These are phyloP conservation scores for Crithidia brevicula DNA, from an alignment of 208 protist genomes.

Conservation along the genomic window DNA sequence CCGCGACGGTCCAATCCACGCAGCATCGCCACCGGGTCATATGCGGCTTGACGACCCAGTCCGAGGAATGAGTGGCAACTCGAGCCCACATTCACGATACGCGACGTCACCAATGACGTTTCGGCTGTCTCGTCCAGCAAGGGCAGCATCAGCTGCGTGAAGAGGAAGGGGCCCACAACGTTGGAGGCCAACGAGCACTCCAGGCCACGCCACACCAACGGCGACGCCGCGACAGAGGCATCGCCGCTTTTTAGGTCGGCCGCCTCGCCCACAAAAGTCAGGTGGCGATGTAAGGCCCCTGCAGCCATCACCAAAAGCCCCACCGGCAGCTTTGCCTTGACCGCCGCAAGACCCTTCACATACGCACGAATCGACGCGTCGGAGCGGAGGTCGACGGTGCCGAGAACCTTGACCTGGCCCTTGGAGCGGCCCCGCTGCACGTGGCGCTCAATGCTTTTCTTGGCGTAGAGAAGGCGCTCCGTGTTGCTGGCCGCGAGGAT, in stretches of 20 bases:
- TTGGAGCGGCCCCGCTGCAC: conserved; percentile 18
- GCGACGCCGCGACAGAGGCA: conserved; percentile 15
- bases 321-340: conserved; percentile 52
- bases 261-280: conserved; percentile 35
- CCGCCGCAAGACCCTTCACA: conserved; percentile 38
- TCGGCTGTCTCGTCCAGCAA: conserved; percentile 66
- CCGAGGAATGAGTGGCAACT: conserved; percentile 87
- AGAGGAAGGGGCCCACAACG: conserved; percentile 75
- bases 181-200: conserved; percentile 88
- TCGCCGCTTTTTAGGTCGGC: conserved; percentile 18
- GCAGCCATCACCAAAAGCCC: conserved; percentile 81
- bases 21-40: conserved; percentile 70
- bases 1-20: conserved; percentile 39
- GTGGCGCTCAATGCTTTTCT: conserved; percentile 40
- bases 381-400: conserved; percentile 67
- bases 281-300: conserved; percentile 65
- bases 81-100: conserved; percentile 87
- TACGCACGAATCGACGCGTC: conserved; percentile 75
- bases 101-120: conserved; percentile 58
- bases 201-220: conserved; percentile 40
- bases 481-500: conserved; percentile 68
- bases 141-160: conserved; percentile 78
- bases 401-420: conserved; percentile 61
- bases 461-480: conserved; percentile 58
- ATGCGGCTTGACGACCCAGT: conserved; percentile 15